phyloP scores from a whole-genome alignment of 129 eudicot genomes.

The Centrapalus pauciflorus region DNA sequence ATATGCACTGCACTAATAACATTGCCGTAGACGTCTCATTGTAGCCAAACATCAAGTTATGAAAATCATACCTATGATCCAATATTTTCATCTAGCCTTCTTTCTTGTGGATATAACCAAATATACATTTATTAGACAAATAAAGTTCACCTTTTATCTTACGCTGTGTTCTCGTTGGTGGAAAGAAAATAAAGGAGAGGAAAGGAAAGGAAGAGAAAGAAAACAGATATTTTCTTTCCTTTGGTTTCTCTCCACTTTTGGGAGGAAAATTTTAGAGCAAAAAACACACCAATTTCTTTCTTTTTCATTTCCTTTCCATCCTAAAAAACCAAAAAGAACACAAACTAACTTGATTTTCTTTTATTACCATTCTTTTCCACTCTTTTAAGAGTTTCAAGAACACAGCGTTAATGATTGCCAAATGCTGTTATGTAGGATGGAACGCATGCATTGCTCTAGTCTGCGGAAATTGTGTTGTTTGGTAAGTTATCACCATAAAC shows the following conservation, averaged over 20 bases:
- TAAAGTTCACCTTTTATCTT: background rate
- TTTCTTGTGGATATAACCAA: background rate
- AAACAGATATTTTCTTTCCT: too few species aligned
- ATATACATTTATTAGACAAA: background rate
- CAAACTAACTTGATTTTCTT: too few species aligned
- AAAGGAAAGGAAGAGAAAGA: too few species aligned
- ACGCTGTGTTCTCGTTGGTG: too few species aligned
- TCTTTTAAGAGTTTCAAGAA: too few species aligned
- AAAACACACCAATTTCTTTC: too few species aligned
- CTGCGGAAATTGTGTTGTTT: constrained; percentile 95
- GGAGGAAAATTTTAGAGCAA: too few species aligned
- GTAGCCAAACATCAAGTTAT: background rate
- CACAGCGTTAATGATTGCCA: background rate
- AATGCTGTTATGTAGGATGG: constrained; percentile 65
- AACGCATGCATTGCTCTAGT: constrained; percentile 98
- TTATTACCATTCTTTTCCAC: too few species aligned
- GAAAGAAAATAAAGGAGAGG: too few species aligned
- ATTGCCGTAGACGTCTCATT: background rate
- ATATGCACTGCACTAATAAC: background rate
- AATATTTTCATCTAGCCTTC: background rate
- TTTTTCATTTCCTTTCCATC: too few species aligned
- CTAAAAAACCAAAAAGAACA: too few species aligned
- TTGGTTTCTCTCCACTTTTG: too few species aligned
- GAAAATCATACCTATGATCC: background rate
- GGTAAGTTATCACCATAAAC: constrained; percentile 48